A percentile compares a stretch with the other conserved stretches of the same genome.
Evolutionary conservation across 352 stramenopile genomes (phyloP).

Genomic region (Globisporangium nagaii): DNA sequence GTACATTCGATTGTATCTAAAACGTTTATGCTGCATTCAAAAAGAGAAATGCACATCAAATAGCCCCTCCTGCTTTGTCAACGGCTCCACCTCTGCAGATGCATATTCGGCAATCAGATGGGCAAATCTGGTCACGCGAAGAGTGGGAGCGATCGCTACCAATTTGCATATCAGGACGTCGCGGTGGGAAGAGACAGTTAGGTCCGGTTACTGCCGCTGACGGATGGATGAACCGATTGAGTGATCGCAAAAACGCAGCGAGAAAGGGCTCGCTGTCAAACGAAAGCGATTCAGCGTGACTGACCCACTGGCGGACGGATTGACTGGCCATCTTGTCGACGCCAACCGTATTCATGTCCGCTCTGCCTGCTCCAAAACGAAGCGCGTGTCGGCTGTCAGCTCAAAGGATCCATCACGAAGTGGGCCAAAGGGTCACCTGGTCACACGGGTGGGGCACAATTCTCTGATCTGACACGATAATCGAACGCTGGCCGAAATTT

Average conservation of each 20-base stretch:
- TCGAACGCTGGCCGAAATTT: constrained; percentile 3
- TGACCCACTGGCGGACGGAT: background rate
- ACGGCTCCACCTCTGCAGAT: constrained; percentile 1
- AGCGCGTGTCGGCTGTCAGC: too few species aligned
- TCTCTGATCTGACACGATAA: background rate
- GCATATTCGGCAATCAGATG: background rate
- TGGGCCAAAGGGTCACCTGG: too few species aligned
- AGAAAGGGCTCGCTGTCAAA: background rate
- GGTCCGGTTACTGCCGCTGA: too few species aligned
- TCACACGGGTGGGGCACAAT: background rate
- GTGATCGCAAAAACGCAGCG: background rate
- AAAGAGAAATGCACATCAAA: too few species aligned
- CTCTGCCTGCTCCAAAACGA: too few species aligned
- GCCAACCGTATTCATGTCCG: too few species aligned
- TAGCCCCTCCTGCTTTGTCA: too few species aligned
- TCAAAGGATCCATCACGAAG: background rate
- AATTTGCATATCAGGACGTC: constrained; percentile 3
- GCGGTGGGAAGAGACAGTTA: constrained; percentile 8
- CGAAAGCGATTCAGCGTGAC: background rate
- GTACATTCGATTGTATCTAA: too few species aligned
- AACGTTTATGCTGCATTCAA: too few species aligned
- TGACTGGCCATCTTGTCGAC: constrained; percentile 2
- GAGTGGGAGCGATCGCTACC: too few species aligned
- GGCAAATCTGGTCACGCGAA: too few species aligned
- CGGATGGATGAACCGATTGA: constrained; percentile 1